Conservation (phyloP, 73 alveolate genomes). For the Stentor coeruleus region DNA sequence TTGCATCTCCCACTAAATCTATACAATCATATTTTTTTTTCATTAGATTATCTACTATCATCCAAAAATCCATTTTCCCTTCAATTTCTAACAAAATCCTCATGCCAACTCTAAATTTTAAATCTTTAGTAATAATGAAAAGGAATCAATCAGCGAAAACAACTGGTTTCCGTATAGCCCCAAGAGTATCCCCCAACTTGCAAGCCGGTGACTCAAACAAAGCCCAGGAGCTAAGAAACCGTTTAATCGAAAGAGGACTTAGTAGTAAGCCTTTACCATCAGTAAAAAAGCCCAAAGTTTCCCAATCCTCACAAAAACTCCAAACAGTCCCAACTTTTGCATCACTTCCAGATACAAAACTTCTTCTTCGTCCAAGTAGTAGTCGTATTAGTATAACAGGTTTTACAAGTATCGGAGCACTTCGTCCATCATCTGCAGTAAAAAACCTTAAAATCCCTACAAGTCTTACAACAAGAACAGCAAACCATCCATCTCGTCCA, state of each 20-base stretch:
- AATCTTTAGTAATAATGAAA: not conserved
- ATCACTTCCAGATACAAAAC: not conserved
- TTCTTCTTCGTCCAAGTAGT: not conserved
- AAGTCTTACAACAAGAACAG: not conserved
- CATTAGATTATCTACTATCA: too few relatives aligned
- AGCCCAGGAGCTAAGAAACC: not conserved
- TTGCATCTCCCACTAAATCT: too few relatives aligned
- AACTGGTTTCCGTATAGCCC: not conserved
- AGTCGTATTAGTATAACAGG: not conserved
- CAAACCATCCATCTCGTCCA: slow-evolving; percentile 2
- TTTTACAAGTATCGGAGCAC: slow-evolving; percentile 1
- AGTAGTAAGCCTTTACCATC: not conserved
- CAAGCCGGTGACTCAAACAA: slow-evolving; percentile 21
- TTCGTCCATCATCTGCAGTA: slow-evolving; percentile 15
- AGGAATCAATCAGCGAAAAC: not conserved
- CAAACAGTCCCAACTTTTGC: not conserved
- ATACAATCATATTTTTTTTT: too few relatives aligned
- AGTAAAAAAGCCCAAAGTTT: slow-evolving; percentile 10
- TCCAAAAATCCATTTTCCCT: too few relatives aligned
- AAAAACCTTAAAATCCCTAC: not conserved
- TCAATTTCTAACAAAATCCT: too few relatives aligned
- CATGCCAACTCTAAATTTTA: too few relatives aligned
- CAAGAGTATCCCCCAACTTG: not conserved
- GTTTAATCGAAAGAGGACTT: not conserved
- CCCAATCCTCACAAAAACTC: not conserved